A percentile compares a stretch with the other conserved stretches of the same genome.
Evolutionary conservation across 2,329 filamentous ascomycete genomes (phyloP).

Genomic region (Grosmannia penicillata): DNA sequence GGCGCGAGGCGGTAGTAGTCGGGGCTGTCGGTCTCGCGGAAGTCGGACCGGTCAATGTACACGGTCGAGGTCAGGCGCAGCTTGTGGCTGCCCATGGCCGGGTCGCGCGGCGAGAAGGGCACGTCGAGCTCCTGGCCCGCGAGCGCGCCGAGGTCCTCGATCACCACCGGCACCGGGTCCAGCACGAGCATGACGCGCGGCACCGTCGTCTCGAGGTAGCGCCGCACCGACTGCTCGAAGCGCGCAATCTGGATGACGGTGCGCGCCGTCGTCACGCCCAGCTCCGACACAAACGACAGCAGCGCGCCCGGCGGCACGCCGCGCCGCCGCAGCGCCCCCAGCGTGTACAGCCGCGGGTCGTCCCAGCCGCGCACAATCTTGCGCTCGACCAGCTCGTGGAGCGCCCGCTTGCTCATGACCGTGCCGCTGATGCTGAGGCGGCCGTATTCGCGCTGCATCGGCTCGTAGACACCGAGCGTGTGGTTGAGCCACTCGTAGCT

Average conservation of each 20-base stretch:
- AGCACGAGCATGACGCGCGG: slow-evolving; percentile 81
- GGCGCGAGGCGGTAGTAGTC: slow-evolving; percentile 70
- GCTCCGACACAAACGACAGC: slow-evolving; percentile 77
- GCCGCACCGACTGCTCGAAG: slow-evolving; percentile 76
- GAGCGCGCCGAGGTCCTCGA: slow-evolving; percentile 62
- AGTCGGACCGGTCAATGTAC: slow-evolving; percentile 73
- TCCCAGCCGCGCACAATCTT: slow-evolving; percentile 79
- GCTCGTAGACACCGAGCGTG: slow-evolving; percentile 67
- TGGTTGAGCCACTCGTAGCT: slow-evolving; percentile 87
- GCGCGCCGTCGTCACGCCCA: slow-evolving; percentile 73
- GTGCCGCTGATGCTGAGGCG: slow-evolving; percentile 65
- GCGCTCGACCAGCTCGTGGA: slow-evolving; percentile 63
- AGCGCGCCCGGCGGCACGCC: slow-evolving; percentile 82
- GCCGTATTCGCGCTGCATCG: slow-evolving; percentile 80
- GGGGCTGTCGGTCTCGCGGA: slow-evolving; percentile 55
- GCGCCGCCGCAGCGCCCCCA: slow-evolving; percentile 69
- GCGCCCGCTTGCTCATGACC: slow-evolving; percentile 73
- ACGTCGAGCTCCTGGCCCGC: slow-evolving; percentile 46
- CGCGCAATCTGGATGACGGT: slow-evolving; percentile 66
- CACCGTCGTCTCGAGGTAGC: slow-evolving; percentile 76
- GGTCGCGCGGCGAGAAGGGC: slow-evolving; percentile 73
- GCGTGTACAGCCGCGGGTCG: slow-evolving; percentile 77
- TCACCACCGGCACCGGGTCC: slow-evolving; percentile 68
- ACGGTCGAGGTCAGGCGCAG: slow-evolving; percentile 58
- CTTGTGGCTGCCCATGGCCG: slow-evolving; percentile 46